Evolutionary conservation across 805 yeast genomes (phyloP).

Genomic region (Candida jianshihensis): DNA sequence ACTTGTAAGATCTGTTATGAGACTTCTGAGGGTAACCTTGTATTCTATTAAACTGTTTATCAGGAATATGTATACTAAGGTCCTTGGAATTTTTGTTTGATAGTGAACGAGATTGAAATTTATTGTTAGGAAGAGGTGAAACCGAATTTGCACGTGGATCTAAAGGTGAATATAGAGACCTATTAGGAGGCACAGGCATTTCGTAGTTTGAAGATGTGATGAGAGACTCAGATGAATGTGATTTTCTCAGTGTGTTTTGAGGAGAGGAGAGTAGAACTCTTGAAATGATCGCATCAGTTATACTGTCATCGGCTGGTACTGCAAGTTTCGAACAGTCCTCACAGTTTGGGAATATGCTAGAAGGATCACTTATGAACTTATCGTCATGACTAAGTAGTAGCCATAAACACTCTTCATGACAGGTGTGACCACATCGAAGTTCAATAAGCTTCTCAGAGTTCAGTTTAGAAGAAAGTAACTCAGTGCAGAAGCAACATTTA

Average conservation of each 20-base stretch:
- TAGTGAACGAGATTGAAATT: slow-evolving; percentile 13
- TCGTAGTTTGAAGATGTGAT: slow-evolving; percentile 8
- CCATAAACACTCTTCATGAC: slow-evolving; percentile 40
- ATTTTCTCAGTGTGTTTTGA: neutral
- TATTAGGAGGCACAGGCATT: neutral
- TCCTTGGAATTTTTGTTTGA: slow-evolving; percentile 20
- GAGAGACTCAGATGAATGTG: slow-evolving; percentile 4
- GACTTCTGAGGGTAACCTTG: neutral
- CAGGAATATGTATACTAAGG: slow-evolving; percentile 18
- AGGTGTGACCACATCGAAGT: slow-evolving; percentile 36
- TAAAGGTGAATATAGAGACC: slow-evolving; percentile 1
- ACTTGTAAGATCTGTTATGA: slow-evolving; percentile 12
- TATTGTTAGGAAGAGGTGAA: neutral
- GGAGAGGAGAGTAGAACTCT: slow-evolving; percentile 11
- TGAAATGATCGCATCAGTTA: slow-evolving; percentile 15
- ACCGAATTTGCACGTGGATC: neutral
- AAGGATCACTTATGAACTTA: slow-evolving; percentile 3
- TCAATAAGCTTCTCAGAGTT: slow-evolving; percentile 30
- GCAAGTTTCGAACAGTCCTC: slow-evolving; percentile 14
- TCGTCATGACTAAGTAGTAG: slow-evolving; percentile 12
- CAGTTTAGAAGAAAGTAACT: slow-evolving; percentile 30
- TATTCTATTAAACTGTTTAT: slow-evolving; percentile 1
- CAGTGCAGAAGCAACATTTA: slow-evolving; percentile 39
- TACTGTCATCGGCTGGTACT: slow-evolving; percentile 16
- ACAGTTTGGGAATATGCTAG: slow-evolving; percentile 19